Conservation (phyloP, 2,329 filamentous ascomycete species). For the Epichloe uncinata region DNA sequence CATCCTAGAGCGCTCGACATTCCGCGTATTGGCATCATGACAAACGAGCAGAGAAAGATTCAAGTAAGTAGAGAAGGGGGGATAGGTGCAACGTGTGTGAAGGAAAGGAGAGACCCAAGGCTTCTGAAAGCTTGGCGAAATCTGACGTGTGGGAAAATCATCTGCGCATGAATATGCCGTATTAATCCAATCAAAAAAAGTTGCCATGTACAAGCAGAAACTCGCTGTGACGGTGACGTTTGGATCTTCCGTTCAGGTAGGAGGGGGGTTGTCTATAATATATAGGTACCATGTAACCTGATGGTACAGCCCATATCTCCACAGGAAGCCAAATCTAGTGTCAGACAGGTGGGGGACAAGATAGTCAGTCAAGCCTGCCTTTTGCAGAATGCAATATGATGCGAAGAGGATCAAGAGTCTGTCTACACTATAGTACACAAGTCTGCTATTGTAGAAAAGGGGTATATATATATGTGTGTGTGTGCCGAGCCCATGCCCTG, state of each 20-base stretch:
- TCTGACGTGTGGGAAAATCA: not conserved
- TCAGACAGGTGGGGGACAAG: too few species aligned
- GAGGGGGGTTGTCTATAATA: too few species aligned
- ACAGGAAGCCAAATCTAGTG: too few species aligned
- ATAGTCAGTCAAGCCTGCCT: too few species aligned
- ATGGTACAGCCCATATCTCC: not conserved
- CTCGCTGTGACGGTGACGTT: not conserved
- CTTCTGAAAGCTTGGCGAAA: not conserved
- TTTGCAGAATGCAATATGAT: too few species aligned
- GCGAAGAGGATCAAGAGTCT: too few species aligned
- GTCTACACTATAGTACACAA: not conserved
- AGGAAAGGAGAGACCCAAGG: not conserved
- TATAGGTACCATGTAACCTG: not conserved
- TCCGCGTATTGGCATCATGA: not conserved
- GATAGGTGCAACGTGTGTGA: not conserved
- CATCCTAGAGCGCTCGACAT: not conserved
- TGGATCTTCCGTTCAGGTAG: too few species aligned
- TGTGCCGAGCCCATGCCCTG: not conserved
- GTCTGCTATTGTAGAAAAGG: not conserved
- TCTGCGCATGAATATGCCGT: not conserved
- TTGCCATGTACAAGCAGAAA: not conserved
- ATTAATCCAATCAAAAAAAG: not conserved
- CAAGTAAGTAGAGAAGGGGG: not conserved
- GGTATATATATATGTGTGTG: not conserved
- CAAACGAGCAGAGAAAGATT: not conserved